phyloP scores from a whole-genome alignment of 2,329 filamentous ascomycete genomes.

The Colletotrichum zoysiae region DNA sequence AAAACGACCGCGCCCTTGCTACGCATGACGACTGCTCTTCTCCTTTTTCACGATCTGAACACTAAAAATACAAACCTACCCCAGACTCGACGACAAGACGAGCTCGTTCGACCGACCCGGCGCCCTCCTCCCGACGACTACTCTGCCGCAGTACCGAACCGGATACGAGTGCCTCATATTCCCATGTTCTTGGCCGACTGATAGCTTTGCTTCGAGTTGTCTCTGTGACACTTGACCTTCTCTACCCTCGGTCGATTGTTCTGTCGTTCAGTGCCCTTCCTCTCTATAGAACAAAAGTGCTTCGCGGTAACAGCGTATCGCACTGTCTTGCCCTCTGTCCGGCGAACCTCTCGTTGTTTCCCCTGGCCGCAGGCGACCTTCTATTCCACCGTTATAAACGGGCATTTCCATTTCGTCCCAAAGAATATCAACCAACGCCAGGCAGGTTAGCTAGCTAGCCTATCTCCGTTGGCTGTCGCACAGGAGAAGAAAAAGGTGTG shows the following conservation, averaged over 20 bases:
- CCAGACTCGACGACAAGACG: slow-evolving; percentile 26
- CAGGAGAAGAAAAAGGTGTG: slow-evolving; percentile 33
- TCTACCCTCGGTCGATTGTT: slow-evolving; percentile 42
- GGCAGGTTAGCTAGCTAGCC: slow-evolving; percentile 20
- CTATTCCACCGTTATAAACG: slow-evolving; percentile 50
- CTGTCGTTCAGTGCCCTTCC: slow-evolving; percentile 43
- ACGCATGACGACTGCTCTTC: slow-evolving; percentile 29
- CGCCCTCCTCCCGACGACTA: slow-evolving; percentile 22
- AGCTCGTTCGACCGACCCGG: slow-evolving; percentile 19
- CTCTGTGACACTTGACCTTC: slow-evolving; percentile 49
- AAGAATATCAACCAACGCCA: slow-evolving; percentile 39
- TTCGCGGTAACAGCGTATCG: slow-evolving; percentile 63
- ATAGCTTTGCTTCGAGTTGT: slow-evolving; percentile 51
- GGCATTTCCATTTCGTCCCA: slow-evolving; percentile 29
- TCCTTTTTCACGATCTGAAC: slow-evolving; percentile 24
- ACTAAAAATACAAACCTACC: slow-evolving; percentile 12
- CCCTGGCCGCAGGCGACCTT: slow-evolving; percentile 70
- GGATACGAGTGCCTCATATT: slow-evolving; percentile 39
- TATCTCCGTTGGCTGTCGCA: slow-evolving; percentile 25
- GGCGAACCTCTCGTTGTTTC: slow-evolving; percentile 53
- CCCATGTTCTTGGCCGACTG: slow-evolving; percentile 50
- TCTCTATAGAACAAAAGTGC: slow-evolving; percentile 44
- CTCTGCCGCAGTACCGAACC: slow-evolving; percentile 26
- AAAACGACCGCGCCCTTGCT: neutral
- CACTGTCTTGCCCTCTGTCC: slow-evolving; percentile 49